These are phyloP conservation scores for Trypanosoma caninum DNA, from an alignment of 208 protist species.

Conservation along the genomic window DNA sequence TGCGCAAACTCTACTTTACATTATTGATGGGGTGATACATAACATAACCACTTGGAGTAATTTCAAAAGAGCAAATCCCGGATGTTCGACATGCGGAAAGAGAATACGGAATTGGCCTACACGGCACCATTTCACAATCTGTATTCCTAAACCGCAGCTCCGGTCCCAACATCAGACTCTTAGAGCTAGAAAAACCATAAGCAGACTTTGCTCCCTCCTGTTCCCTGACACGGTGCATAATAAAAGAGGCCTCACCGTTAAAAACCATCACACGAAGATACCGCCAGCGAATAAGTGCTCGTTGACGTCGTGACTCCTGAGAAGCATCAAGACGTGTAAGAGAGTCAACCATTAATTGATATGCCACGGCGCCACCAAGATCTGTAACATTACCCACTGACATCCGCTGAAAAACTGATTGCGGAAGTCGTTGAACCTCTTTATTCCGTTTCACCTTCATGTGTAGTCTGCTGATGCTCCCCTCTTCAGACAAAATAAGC, in stretches of 20 bases:
- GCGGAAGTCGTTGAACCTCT: slow-evolving; percentile 46
- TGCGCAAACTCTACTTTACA: slow-evolving; percentile 38
- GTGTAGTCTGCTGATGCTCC: slow-evolving; percentile 42
- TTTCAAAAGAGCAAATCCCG: slow-evolving; percentile 33
- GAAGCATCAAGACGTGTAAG: slow-evolving; percentile 39
- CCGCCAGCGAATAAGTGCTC: slow-evolving; percentile 70
- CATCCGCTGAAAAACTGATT: slow-evolving; percentile 34
- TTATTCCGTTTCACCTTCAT: slow-evolving; percentile 44
- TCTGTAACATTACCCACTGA: slow-evolving; percentile 27
- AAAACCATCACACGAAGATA: slow-evolving; percentile 73
- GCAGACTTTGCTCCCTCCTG: slow-evolving; percentile 49
- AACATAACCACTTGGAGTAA: slow-evolving; percentile 69
- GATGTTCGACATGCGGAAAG: slow-evolving; percentile 15
- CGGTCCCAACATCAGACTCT: slow-evolving; percentile 57
- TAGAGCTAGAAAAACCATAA: slow-evolving; percentile 50
- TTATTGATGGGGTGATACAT: slow-evolving; percentile 54
- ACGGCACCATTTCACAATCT: slow-evolving; percentile 45
- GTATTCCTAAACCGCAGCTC: slow-evolving; percentile 60
- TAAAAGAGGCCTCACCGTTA: slow-evolving; percentile 73
- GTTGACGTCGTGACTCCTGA: slow-evolving; percentile 19
- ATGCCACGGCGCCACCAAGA: slow-evolving; percentile 44
- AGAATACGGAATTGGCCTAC: slow-evolving; percentile 70
- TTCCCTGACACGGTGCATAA: slow-evolving; percentile 61
- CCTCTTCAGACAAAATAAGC: slow-evolving; percentile 2
- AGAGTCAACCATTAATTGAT: slow-evolving; percentile 44